A percentile compares a stretch with the other conserved stretches of the same genome.
Conservation (phyloP, 768 basidiomycete species). For the Panaeolus papilionaceus region DNA sequence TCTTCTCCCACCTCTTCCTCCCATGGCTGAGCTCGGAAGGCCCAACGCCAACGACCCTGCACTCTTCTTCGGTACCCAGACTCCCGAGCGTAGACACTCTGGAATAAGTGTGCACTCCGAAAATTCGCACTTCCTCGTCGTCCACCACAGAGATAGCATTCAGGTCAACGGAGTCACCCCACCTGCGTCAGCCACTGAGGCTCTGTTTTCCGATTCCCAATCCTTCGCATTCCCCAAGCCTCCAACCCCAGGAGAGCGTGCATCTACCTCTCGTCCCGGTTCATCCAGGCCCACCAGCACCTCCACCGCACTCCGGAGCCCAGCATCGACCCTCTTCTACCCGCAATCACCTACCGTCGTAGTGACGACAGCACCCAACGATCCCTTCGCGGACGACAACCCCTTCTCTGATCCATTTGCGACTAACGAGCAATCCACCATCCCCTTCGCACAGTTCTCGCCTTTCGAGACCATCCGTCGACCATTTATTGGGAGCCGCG, state of each 20-base stretch:
- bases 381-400: conserved; percentile 30
- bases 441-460: conserved; percentile 34
- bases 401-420: conserved; percentile 34
- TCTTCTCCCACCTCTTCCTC: conserved; percentile 49
- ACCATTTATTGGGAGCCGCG: conserved; percentile 59
- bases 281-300: conserved; percentile 14
- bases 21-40: conserved; percentile 61
- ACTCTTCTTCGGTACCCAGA: conserved; percentile 23
- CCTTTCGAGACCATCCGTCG: conserved; percentile 57
- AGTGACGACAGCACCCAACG: conserved; percentile 31
- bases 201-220: conserved; percentile 65
- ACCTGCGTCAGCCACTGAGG: conserved; percentile 37
- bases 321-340: conserved; percentile 23
- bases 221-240: conserved; percentile 75
- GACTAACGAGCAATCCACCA: conserved; percentile 16
- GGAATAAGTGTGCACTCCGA: conserved; percentile 46
- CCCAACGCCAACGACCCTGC: conserved; percentile 30
- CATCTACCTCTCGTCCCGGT: conserved; percentile 13
- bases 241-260: conserved; percentile 28
- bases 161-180: conserved; percentile 47
- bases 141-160: conserved; percentile 33
- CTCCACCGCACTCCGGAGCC: conserved; percentile 14
- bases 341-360: conserved; percentile 36
- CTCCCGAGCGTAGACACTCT: conserved; percentile 40
- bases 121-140: conserved; percentile 46